Evolutionary conservation across 78 protist species (phyloP), one percentile per base, ranked within the genome.

Genomic region (Planoprotostelium fungivorum): DNA sequence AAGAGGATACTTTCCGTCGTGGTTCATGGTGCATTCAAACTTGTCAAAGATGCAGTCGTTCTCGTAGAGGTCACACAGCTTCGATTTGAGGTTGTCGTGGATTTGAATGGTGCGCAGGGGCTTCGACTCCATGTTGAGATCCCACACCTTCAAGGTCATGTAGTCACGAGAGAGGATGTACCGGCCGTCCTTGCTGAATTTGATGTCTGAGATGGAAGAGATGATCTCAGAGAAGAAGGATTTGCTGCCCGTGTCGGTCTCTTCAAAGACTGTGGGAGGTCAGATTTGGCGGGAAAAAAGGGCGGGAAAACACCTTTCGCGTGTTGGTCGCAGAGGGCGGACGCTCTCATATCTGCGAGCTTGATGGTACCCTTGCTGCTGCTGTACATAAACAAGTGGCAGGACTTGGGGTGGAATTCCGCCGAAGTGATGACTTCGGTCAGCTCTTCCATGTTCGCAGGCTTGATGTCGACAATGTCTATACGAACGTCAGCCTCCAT

Each of bases 391-490:
- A 96, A 93, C n/a, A 86, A 16, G 90, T 91, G 36, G 93, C 96
- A 92, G 0, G 35, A 36, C 0, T 0, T 28, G 0, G 99, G 98
- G 91, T 97, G 99, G 89, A 92, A 97, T 63, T 86, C 93, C 0
- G 98, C 95, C 0, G 96, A 37, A 0, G 99, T 98, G 89, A 98
- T 97, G 86, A 98, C 97, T 38, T 98, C 98, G 10, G 96, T 90
- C 85, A 98, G 92, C 38, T 98, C 99, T 87, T 98, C 99, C 97
- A 98, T 96, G 89, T 98, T 94, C 23, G 86, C 87, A 23, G 99
- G 99, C 90, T 96, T 97, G 38, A 97, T 96, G 90, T 98, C 99
- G n/a, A 98, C 98, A n/a, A 97, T 93, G 93, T 95, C 73, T 88
- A 51, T 29, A 35, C n/a, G 39, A 0, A 0, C 0, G 1, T 0